Conservation (phyloP, 371 early-diverging fungal genomes). For the Coemansia sp. region DNA sequence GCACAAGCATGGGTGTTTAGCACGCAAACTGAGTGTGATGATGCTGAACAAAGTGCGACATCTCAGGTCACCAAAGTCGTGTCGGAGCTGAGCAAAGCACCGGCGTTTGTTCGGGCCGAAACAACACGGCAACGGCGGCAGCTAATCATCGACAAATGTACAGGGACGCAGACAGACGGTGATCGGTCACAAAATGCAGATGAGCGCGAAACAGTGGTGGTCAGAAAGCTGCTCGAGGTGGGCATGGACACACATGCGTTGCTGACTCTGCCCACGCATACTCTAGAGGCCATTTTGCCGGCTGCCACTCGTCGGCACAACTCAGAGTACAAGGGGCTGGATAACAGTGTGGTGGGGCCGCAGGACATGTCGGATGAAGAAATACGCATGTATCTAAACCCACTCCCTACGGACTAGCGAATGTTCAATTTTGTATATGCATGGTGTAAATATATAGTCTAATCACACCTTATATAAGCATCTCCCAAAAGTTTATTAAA, state of each 20-base stretch:
- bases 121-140: slow-evolving; percentile 3
- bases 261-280: slow-evolving; percentile 21
- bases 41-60: too few species aligned
- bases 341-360: slow-evolving; percentile 10
- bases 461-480: background rate
- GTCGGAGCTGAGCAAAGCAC: slow-evolving; percentile 9
- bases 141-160: background rate
- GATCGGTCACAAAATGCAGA: background rate
- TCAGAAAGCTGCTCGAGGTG: slow-evolving; percentile 1
- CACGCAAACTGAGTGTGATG: background rate
- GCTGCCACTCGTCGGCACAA: background rate
- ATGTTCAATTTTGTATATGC: too few species aligned
- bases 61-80: slow-evolving; percentile 1
- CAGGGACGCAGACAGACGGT: background rate
- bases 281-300: slow-evolving; percentile 11
- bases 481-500: slow-evolving; percentile 4
- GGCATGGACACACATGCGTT: slow-evolving; percentile 16
- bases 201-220: background rate
- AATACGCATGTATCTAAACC: background rate
- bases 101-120: slow-evolving; percentile 21
- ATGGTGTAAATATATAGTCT: background rate
- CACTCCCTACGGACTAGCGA: too few species aligned
- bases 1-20: slow-evolving; percentile 22
- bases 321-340: slow-evolving; percentile 5
- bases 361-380: slow-evolving; percentile 28